Conservation (phyloP, 768 basidiomycete species). For the Cystobasidium onofrii region DNA sequence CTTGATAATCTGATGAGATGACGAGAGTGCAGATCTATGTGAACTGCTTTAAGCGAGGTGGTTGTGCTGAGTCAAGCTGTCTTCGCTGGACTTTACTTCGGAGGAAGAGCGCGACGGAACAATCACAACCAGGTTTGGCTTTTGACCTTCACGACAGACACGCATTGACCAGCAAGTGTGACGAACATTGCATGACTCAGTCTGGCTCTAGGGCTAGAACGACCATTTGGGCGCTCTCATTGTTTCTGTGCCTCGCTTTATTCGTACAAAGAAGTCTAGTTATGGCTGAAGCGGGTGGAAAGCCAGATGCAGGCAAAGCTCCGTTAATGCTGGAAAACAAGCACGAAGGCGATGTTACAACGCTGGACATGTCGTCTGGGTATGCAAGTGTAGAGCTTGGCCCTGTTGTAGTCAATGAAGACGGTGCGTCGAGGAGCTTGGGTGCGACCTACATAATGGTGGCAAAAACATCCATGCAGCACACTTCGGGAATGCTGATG, state of each 20-base stretch:
- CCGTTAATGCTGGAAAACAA: not conserved
- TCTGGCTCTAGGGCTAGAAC: not conserved
- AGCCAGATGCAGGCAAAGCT: not conserved
- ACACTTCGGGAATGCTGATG: not conserved
- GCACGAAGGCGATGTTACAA: not conserved
- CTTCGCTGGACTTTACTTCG: no score
- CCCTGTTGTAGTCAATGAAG: slow-evolving; percentile 26
- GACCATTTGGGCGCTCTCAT: not conserved
- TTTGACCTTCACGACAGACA: not conserved
- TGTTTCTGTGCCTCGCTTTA: not conserved
- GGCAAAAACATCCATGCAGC: not conserved
- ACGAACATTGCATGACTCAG: not conserved
- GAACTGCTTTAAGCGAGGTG: no score
- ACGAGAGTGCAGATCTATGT: no score
- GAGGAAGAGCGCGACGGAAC: no score
- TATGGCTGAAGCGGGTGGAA: not conserved
- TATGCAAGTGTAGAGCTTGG: slow-evolving; percentile 5
- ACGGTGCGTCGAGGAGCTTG: not conserved
- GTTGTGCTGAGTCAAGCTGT: no score
- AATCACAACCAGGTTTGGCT: not conserved
- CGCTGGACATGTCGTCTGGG: slow-evolving; percentile 20
- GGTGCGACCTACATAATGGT: not conserved
- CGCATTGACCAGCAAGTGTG: not conserved
- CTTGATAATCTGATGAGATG: no score
- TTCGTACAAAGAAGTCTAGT: not conserved